Evolutionary conservation across 2,329 filamentous ascomycete genomes (phyloP).

Genomic region (Massarina eburnea): DNA sequence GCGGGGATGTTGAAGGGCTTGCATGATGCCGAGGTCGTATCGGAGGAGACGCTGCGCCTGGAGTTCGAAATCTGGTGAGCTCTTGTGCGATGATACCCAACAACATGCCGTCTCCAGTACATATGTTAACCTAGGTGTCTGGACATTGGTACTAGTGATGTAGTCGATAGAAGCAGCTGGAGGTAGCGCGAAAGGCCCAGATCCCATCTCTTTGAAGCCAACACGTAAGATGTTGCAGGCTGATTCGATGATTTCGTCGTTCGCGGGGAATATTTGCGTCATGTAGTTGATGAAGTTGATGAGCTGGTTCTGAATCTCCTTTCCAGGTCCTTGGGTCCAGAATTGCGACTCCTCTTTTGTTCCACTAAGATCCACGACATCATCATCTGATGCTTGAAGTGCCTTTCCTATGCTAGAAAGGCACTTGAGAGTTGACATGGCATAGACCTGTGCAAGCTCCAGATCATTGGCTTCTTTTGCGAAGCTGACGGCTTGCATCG

Average conservation of each 20-base stretch:
- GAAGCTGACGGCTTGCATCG: constrained; percentile 43
- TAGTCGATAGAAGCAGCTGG: constrained; percentile 67
- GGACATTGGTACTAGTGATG: constrained; percentile 59
- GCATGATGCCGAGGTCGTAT: constrained; percentile 65
- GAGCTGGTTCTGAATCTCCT: constrained; percentile 54
- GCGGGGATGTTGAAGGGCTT: constrained; percentile 62
- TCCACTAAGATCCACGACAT: constrained; percentile 67
- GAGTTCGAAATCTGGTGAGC: constrained; percentile 42
- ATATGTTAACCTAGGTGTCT: constrained; percentile 67
- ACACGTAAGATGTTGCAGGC: constrained; percentile 71
- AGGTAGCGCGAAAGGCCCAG: constrained; percentile 77
- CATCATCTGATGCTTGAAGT: constrained; percentile 68
- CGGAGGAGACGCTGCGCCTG: constrained; percentile 48
- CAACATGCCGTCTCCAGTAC: constrained; percentile 72
- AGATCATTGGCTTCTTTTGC: constrained; percentile 36
- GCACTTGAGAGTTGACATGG: constrained; percentile 63
- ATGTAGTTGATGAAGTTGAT: constrained; percentile 54
- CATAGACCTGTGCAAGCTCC: constrained; percentile 48
- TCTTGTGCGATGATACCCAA: constrained; percentile 54
- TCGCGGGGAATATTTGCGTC: constrained; percentile 57
- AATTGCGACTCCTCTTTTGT: constrained; percentile 45
- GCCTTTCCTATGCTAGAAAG: constrained; percentile 71
- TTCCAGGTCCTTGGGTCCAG: constrained; percentile 54
- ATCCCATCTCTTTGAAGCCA: constrained; percentile 73
- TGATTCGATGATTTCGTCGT: constrained; percentile 69